Evolutionary conservation across 805 yeast species (phyloP), one percentile per base, ranked within the genome.

Genomic region (Kluyveromyces wickerhamii): DNA sequence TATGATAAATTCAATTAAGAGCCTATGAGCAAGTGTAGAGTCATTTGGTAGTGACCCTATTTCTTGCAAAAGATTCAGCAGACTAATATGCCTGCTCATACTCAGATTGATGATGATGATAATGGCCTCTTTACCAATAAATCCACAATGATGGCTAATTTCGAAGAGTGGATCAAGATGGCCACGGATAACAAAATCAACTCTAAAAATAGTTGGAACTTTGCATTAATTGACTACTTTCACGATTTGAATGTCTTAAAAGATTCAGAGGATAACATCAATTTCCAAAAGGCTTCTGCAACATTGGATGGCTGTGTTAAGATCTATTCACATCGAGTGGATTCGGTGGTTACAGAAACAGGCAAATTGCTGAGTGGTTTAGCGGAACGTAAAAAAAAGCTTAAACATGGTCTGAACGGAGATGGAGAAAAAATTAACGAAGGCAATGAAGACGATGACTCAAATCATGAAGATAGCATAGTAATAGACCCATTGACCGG

Each of bases 281-380:
- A 87, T 55, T 88, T 89, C 56, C 95, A 85, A 54, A 75, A 79
- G 45, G 97, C 96, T 0, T 77, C 92, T 1, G 86, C 94, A 3
- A 85, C 96, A 1, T 63, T 89, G 15, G 96, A 88, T 50, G 96
- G 96, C 0, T 88, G 96, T 65, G 89, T 88, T 21, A 87, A 87
- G 61, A 85, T 89, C 35, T 89, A 89, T 54, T 75, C 88, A 9
- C 82, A 94, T 11, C 72, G 97, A 48, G 87, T 89, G 15, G 96
- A 88, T 49, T 81, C 95, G 0, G 94, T 86, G 0, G 94, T 88
- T 4, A 78, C 81, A 7, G 96, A 88, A 49, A 87, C 96, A 0
- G 94, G 95, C 2, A 76, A 77, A 47, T 64, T 89, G 37, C 59
- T 87, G 22, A 80, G 83, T 57, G 94, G 95, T 3, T 59, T 84